Conservation (phyloP, 1,139 yeast genomes). For the Nadsonia starkeyi-henricii region DNA sequence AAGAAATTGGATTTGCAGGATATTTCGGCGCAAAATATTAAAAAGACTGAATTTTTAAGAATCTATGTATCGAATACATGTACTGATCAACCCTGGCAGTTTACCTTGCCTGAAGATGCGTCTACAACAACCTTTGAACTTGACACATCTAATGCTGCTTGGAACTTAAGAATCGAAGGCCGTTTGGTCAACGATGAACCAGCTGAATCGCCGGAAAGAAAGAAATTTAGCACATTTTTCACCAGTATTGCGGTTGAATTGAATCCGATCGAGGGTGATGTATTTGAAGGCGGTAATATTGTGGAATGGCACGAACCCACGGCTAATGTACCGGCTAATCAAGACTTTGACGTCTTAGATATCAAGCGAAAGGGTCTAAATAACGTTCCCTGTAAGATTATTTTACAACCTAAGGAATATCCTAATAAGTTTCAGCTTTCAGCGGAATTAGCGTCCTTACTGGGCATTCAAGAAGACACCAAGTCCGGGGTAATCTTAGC, state of each 20-base stretch:
- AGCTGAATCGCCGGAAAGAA: constrained; percentile 28
- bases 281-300: constrained; percentile 24
- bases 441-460: constrained; percentile 49
- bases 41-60: constrained; percentile 46
- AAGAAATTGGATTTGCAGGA: constrained; percentile 82
- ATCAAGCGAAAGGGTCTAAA: constrained; percentile 63
- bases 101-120: neutral
- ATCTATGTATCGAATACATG: constrained; percentile 72
- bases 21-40: constrained; percentile 27
- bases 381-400: constrained; percentile 56
- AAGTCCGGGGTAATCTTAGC: constrained; percentile 78
- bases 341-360: constrained; percentile 79
- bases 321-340: constrained; percentile 11
- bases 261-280: constrained; percentile 23
- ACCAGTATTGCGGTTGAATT: constrained; percentile 78
- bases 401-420: constrained; percentile 63
- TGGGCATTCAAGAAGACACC: constrained; percentile 67
- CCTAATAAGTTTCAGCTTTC: constrained; percentile 53
- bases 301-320: constrained; percentile 59
- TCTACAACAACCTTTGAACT: constrained; percentile 8
- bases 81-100: constrained; percentile 88
- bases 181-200: constrained; percentile 39
- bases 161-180: constrained; percentile 89
- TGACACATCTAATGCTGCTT: constrained; percentile 19
- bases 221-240: constrained; percentile 65